Base-by-base conservation (phyloP, 331 rosid genomes). In the Cucumis variabilis region DNA sequence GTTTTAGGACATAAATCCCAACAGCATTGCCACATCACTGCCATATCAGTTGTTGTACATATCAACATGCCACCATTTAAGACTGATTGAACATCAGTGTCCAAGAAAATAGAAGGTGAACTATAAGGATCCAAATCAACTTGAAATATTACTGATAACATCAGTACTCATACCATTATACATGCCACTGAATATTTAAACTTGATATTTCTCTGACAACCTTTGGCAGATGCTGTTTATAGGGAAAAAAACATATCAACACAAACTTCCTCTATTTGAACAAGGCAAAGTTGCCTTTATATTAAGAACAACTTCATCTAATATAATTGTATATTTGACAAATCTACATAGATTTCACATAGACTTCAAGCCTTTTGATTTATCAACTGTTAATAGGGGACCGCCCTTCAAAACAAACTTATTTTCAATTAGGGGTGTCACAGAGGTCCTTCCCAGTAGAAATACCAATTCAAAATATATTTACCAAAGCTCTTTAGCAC, bases 91-190 rank as follows among this genome's bases (percentile, higher is more conserved):
- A 95, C 95, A 13, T 98, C 99, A 37, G 99, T 95, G 91, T 97
- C 98, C 90, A 97, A 93, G 92, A 97, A 97, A 83, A 95, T 89
- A 70, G 98, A 95, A 82, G 98, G 99, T 9, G 99, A 91, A 88
- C 99, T 98, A 86, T 97, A 95, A 66, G 98, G 99, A 93, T 97
- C 99, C 88, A 97, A 95, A 93, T 97, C 99, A 89, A 97, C 98
- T 98, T 97, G 98, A 91, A 90, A 90, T 79, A 65, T 37, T 44
- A 3, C n/a, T n/a, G n/a, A n/a, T n/a, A n/a, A n/a, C n/a, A n/a
- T n/a, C n/a, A n/a, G 30, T 17, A 53, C 72, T 60, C 16, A n/a
- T 19, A 60, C 60, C 50, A 60, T 60, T 28, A 82, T 41, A 90
- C 88, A 82, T 14, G 99, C 96, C 76, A 94, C 94, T 37, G 99